These are phyloP conservation scores for Pleurotus sapidus DNA, from an alignment of 768 basidiomycete species.

Conservation along the genomic window DNA sequence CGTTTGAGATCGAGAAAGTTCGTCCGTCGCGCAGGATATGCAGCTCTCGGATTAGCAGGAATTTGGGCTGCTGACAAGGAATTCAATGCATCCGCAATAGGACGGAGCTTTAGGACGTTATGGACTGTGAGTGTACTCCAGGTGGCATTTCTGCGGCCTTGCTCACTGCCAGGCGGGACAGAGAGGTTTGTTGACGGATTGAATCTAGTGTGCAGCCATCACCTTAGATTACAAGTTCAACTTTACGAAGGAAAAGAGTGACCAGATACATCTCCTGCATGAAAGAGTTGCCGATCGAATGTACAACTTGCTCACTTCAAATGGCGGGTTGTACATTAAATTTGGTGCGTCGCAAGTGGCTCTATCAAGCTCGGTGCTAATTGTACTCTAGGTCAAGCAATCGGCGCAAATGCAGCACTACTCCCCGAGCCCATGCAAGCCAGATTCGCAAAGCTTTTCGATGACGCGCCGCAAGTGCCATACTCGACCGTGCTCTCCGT, in stretches of 20 bases:
- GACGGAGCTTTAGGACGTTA: constrained; percentile 51
- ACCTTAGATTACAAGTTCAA: constrained; percentile 87
- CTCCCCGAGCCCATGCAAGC: constrained; percentile 81
- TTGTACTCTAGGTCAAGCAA: constrained; percentile 52
- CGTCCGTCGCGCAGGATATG: constrained; percentile 31
- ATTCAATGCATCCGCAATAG: constrained; percentile 57
- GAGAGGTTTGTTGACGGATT: not conserved
- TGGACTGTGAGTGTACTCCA: constrained; percentile 36
- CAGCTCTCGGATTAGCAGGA: constrained; percentile 34
- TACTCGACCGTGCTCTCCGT: constrained; percentile 67
- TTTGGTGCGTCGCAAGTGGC: constrained; percentile 47
- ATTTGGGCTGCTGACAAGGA: constrained; percentile 44
- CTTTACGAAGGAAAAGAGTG: constrained; percentile 70
- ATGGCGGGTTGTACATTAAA: constrained; percentile 86
- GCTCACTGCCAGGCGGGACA: not conserved
- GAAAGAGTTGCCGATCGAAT: constrained; percentile 80
- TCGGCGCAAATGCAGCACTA: constrained; percentile 83
- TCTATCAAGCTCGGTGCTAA: not conserved
- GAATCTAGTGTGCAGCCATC: constrained; percentile 60
- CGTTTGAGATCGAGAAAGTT: constrained; percentile 12
- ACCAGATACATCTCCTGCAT: constrained; percentile 77
- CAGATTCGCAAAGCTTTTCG: constrained; percentile 82
- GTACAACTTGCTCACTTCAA: constrained; percentile 71
- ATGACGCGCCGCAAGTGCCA: constrained; percentile 84
- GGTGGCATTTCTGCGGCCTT: not conserved